These are phyloP conservation scores for Linnemannia schmuckeri DNA, from an alignment of 192 early-diverging fungal species.

Conservation along the genomic window DNA sequence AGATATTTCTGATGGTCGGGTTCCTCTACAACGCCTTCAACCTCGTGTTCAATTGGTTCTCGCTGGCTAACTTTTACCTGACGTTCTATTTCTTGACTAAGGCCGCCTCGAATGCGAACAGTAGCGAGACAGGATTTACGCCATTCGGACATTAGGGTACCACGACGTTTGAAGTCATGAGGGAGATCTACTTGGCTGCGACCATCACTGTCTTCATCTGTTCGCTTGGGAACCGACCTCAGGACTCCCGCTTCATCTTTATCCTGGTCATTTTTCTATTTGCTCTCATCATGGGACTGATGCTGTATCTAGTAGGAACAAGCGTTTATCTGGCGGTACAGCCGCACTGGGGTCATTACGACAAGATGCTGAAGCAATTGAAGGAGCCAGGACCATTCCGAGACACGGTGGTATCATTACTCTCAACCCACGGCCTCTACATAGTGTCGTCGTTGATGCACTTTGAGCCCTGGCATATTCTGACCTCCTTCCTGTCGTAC, in stretches of 20 bases:
- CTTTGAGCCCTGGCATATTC: slow-evolving; percentile 92
- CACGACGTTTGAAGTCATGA: slow-evolving; percentile 74
- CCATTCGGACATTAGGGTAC: slow-evolving; percentile 73
- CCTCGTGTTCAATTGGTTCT: slow-evolving; percentile 92
- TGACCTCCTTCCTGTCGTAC: slow-evolving; percentile 90
- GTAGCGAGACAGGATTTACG: slow-evolving; percentile 6
- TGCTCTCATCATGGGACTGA: slow-evolving; percentile 82
- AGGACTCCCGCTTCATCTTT: slow-evolving; percentile 86
- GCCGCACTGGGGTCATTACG: background rate
- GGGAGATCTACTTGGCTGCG: slow-evolving; percentile 81
- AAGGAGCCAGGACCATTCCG: slow-evolving; percentile 69
- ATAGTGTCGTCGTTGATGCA: slow-evolving; percentile 80
- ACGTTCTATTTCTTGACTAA: slow-evolving; percentile 81
- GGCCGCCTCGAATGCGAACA: slow-evolving; percentile 56
- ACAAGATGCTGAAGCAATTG: slow-evolving; percentile 31
- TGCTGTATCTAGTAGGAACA: slow-evolving; percentile 80
- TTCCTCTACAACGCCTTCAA: slow-evolving; percentile 86
- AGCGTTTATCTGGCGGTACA: slow-evolving; percentile 64
- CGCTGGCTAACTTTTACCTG: slow-evolving; percentile 87
- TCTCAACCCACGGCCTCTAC: slow-evolving; percentile 87
- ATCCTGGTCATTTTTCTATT: slow-evolving; percentile 77
- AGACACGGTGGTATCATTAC: slow-evolving; percentile 84
- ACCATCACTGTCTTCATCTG: slow-evolving; percentile 85
- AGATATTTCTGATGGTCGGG: slow-evolving; percentile 78
- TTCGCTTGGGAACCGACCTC: slow-evolving; percentile 92